Base-by-base conservation (phyloP, 495 filamentous ascomycete genomes). In the Penicillium coprophilum region DNA sequence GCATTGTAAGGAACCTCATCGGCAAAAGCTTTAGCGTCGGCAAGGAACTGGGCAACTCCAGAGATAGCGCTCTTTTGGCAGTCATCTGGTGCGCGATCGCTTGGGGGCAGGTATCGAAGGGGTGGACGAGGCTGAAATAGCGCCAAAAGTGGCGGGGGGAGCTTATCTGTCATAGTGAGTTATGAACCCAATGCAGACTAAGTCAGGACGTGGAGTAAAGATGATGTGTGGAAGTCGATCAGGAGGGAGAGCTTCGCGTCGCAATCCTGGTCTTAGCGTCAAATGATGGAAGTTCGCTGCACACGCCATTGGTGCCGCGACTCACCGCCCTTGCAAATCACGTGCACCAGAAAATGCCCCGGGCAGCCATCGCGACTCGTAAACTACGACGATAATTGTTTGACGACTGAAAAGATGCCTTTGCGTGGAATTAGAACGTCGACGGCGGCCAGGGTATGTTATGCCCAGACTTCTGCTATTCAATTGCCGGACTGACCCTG, bases 81-180 rank as follows among this genome's bases (percentile, higher is more conserved):
- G 60, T 92, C 84, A 69, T 96, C 91, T 32, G 92, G 89, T 27
- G 92, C 81, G 65, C 89, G 82, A 70, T 96, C 93, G 63, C 76
- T 78, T 7, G 91, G 90, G 44, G 90, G 87, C 45, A 96, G 84
- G 80, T 89, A 98, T 71, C 92, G 89, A 59, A 98, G 79, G 49
- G 93, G 86, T 46, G 95, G 94, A 30, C 94, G 89, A 57, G 94
- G 90, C 65, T 92, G 88, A 76, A 98, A 98, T 55, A 98, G 90
- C 61, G 88, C 88, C 64, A 97, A 83, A 31, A 98, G 84, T 59
- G 93, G 92, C 46, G 89, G 90, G 47, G 93, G 93, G 8, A 98
- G 87, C 73, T 93, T 91, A 79, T 96, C 92, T 8, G 93, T 97
- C 93, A 97, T 97, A 32, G 47, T 80, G 54, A 51, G 46, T 32